Evolutionary conservation across 345 rosid genomes (phyloP).

Genomic region (Eucalyptus sideroxylon): DNA sequence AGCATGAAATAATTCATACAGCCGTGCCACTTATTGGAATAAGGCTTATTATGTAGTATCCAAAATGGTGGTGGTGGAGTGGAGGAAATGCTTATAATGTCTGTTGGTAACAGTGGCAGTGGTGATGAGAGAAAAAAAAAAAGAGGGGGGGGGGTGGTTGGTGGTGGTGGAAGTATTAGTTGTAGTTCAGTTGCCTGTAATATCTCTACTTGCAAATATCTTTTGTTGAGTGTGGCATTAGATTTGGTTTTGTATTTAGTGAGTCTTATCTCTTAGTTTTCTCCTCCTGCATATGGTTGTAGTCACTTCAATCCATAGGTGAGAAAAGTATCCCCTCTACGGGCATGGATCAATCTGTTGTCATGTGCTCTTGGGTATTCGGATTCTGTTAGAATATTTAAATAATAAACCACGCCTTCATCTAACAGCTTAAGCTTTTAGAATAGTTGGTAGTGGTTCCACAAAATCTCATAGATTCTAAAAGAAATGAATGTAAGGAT

Average conservation of each 20-base stretch:
- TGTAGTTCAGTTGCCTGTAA: background rate
- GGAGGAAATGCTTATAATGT: background rate
- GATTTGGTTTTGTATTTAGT: background rate
- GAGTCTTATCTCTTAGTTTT: background rate
- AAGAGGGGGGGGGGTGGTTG: accelerated
- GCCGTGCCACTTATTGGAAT: background rate
- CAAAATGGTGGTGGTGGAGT: background rate
- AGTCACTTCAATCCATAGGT: background rate
- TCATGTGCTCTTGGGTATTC: background rate
- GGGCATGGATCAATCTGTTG: background rate
- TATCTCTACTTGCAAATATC: background rate
- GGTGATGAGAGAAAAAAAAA: background rate
- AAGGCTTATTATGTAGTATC: background rate
- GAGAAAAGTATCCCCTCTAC: background rate
- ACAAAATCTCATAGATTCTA: background rate
- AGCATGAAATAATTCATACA: background rate
- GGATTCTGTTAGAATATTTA: background rate
- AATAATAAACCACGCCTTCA: no score
- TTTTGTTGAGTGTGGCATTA: background rate
- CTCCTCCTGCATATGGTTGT: background rate
- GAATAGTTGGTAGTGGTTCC: no score
- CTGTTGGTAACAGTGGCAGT: background rate
- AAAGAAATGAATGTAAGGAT: background rate
- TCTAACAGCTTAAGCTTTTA: no score
- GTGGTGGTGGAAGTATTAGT: background rate